Conservation (phyloP, 106 monocot species). For the Platanthera zijinensis region DNA sequence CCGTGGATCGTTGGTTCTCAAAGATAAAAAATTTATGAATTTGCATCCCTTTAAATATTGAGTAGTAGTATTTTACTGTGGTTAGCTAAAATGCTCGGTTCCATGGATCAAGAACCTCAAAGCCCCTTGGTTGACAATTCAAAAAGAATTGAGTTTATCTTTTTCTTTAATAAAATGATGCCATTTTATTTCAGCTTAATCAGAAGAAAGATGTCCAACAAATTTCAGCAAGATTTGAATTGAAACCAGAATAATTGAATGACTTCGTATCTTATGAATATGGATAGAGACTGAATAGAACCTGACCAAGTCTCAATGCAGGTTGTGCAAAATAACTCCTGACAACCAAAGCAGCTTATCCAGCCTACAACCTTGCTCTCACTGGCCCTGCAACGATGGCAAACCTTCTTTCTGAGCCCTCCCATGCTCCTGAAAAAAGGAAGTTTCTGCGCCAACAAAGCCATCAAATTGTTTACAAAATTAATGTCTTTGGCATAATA, state of each 20-base stretch:
- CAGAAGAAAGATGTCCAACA: too few species aligned
- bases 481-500: not conserved
- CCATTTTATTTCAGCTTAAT: too few species aligned
- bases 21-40: too few species aligned
- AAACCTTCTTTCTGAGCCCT: not conserved
- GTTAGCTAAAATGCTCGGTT: too few species aligned
- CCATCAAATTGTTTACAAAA: not conserved
- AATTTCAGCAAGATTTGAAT: not conserved
- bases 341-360: not conserved
- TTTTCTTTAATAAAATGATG: too few species aligned
- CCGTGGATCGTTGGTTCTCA: too few species aligned
- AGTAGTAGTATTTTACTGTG: too few species aligned
- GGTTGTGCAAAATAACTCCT: not conserved
- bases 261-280: not conserved
- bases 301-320: constrained; percentile 9
- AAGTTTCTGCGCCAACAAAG: constrained; percentile 25
- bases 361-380: not conserved
- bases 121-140: too few species aligned
- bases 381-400: constrained; percentile 2
- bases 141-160: too few species aligned
- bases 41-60: too few species aligned
- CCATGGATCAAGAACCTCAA: too few species aligned
- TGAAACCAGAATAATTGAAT: not conserved
- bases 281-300: not conserved
- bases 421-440: constrained; percentile 11